Conservation (phyloP, 768 basidiomycete genomes). For the Plicaturopsis crispa region DNA sequence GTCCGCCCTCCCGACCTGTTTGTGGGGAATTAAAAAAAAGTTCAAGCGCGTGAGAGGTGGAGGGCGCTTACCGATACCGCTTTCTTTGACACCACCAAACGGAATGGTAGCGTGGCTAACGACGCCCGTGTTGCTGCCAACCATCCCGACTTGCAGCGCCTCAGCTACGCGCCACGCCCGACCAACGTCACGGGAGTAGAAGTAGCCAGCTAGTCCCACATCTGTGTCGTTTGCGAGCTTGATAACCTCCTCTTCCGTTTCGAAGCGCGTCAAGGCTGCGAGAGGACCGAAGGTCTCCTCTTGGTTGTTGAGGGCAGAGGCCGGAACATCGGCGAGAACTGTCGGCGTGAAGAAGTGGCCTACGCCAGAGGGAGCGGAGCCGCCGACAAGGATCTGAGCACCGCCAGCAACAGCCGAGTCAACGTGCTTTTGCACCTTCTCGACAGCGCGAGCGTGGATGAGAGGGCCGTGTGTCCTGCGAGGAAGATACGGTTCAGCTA, state of each 20-base stretch:
- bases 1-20: slow-evolving; percentile 71
- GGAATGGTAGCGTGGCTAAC: slow-evolving; percentile 78
- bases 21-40: background rate
- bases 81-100: slow-evolving; percentile 90
- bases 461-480: slow-evolving; percentile 89
- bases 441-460: slow-evolving; percentile 78
- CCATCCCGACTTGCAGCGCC: slow-evolving; percentile 90
- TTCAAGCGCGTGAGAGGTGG: slow-evolving; percentile 7
- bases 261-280: slow-evolving; percentile 82
- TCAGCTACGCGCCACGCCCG: slow-evolving; percentile 94
- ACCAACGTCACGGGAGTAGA: slow-evolving; percentile 83
- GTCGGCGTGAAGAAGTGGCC: slow-evolving; percentile 82
- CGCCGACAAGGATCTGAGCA: slow-evolving; percentile 87
- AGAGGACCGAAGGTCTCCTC: slow-evolving; percentile 98
- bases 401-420: slow-evolving; percentile 82
- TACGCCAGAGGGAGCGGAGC: slow-evolving; percentile 51
- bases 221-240: slow-evolving; percentile 76
- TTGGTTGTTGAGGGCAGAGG: slow-evolving; percentile 49
- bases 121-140: slow-evolving; percentile 74
- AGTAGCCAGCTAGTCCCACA: slow-evolving; percentile 90
- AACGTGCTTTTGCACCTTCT: slow-evolving; percentile 83
- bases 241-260: slow-evolving; percentile 91
- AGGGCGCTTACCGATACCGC: slow-evolving; percentile 48
- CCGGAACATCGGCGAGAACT: slow-evolving; percentile 78
- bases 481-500: background rate